Conservation (phyloP, 2,329 filamentous ascomycete genomes). For the Penicillium sp. region DNA sequence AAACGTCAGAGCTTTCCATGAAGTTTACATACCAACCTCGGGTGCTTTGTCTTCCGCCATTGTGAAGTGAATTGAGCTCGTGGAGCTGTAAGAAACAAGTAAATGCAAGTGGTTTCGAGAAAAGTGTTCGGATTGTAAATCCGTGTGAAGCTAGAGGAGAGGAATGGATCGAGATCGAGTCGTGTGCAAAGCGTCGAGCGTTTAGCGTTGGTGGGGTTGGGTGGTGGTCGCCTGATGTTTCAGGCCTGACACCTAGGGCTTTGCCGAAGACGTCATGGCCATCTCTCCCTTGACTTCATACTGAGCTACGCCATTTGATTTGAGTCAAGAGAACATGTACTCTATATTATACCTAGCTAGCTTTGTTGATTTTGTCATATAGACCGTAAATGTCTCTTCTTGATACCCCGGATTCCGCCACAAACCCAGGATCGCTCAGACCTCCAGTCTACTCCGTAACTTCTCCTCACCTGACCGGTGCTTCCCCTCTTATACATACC, state of each 20-base stretch:
- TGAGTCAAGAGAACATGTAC: not conserved
- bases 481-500: not conserved
- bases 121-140: constrained; percentile 20
- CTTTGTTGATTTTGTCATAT: not conserved
- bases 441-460: not conserved
- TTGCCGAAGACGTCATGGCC: constrained; percentile 24
- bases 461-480: constrained; percentile 9
- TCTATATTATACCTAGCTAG: not conserved
- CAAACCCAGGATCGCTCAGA: constrained; percentile 1
- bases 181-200: constrained; percentile 30
- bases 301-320: constrained; percentile 1
- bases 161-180: constrained; percentile 27
- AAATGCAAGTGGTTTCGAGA: constrained; percentile 17
- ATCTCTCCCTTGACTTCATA: constrained; percentile 4
- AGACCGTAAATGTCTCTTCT: not conserved
- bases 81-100: constrained; percentile 19
- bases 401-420: constrained; percentile 3
- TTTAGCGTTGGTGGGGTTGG: constrained; percentile 30
- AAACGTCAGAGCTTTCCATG: constrained; percentile 35
- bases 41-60: constrained; percentile 40
- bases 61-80: constrained; percentile 32
- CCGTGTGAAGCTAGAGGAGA: constrained; percentile 21
- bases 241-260: constrained; percentile 23
- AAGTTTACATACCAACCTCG: constrained; percentile 43
- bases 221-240: constrained; percentile 16